These are phyloP conservation scores for Saccharomycopsis fibuligera DNA, from an alignment of 805 yeast genomes.

Conservation along the genomic window DNA sequence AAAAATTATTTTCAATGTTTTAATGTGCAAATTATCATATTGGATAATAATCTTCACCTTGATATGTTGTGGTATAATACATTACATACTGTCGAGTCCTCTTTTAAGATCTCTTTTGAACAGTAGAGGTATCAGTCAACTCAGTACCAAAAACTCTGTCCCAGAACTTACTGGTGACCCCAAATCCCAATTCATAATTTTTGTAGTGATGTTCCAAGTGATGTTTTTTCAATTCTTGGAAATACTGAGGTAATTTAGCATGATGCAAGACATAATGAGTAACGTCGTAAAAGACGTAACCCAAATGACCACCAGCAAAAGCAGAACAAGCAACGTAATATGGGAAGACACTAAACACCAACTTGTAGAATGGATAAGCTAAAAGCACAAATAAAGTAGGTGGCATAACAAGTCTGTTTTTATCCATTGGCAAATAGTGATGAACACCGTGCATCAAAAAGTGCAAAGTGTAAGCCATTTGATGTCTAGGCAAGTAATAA, in stretches of 20 bases:
- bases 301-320: conserved; percentile 93
- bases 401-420: conserved; percentile 88
- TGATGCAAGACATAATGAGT: conserved; percentile 96
- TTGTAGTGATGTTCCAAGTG: conserved; percentile 98
- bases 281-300: conserved; percentile 85
- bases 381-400: conserved; percentile 75
- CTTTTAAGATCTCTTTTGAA: conserved; percentile 1
- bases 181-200: conserved; percentile 94
- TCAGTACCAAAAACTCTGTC: conserved; percentile 85
- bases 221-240: conserved; percentile 77
- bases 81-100: neutral
- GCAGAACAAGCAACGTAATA: conserved; percentile 83
- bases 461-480: conserved; percentile 69
- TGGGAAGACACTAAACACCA: conserved; percentile 74
- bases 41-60: neutral
- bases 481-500: conserved; percentile 74
- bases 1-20: no score
- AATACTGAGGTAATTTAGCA: conserved; percentile 65
- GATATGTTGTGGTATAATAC: neutral
- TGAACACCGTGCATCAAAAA: conserved; percentile 93
- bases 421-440: conserved; percentile 97
- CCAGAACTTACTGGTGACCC: conserved; percentile 94
- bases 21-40: neutral
- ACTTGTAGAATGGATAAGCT: conserved; percentile 71
- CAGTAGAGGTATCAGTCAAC: conserved; percentile 27